phyloP scores from a whole-genome alignment of 2,329 filamentous ascomycete genomes.

The Diplodia corticola region DNA sequence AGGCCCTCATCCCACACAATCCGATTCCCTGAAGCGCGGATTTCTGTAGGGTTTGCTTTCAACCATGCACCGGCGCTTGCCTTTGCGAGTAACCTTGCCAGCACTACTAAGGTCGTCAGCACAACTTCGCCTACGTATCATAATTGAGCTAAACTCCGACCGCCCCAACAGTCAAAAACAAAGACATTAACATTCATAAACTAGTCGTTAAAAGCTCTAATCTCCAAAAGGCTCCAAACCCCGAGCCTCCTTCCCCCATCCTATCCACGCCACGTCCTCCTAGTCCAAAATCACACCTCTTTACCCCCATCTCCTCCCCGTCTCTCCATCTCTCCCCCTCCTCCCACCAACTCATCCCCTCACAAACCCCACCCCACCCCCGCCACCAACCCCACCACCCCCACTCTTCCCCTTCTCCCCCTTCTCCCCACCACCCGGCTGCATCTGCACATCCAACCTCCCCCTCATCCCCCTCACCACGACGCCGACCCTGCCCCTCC shows the following conservation, averaged over 20 bases:
- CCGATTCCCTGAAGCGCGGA: no score
- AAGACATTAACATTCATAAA: not conserved
- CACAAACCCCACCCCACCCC: slow-evolving; percentile 7
- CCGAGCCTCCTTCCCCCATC: not conserved
- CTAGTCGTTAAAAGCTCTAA: not conserved
- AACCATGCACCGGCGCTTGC: no score
- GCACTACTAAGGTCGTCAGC: no score
- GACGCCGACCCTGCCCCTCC: not conserved
- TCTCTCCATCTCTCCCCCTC: no score
- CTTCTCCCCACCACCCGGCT: not conserved
- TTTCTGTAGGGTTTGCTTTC: no score
- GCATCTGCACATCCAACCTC: not conserved
- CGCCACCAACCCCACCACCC: not conserved
- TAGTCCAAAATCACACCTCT: no score
- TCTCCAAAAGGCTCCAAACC: not conserved
- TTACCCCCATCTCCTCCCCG: no score
- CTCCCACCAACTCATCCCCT: not conserved
- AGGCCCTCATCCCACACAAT: no score
- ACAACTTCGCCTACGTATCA: no score
- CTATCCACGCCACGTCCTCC: not conserved
- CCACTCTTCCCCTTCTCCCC: not conserved
- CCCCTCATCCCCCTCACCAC: not conserved
- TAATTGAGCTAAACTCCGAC: no score
- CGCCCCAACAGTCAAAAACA: not conserved
- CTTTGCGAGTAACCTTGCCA: no score